phyloP scores from a whole-genome alignment of 805 yeast species.

The Candida incommunis region DNA sequence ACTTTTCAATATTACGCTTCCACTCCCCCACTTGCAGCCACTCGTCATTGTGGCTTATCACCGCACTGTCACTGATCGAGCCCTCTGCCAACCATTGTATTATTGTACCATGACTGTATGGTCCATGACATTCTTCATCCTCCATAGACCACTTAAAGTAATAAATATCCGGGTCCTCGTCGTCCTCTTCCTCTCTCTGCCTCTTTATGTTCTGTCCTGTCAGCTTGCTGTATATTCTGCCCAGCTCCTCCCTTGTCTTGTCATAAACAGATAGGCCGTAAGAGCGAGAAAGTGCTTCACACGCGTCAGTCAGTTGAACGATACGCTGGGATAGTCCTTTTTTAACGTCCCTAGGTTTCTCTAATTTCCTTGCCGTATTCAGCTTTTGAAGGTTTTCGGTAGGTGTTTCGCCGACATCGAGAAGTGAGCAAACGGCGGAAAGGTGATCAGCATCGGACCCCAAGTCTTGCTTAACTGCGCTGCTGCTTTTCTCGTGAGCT shows the following conservation, averaged over 20 bases:
- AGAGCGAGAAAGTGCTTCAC: background rate
- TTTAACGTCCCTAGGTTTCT: conserved; percentile 6
- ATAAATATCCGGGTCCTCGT: conserved; percentile 26
- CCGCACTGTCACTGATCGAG: background rate
- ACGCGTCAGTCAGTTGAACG: conserved; percentile 2
- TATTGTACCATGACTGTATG: conserved; percentile 35
- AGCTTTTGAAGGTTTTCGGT: conserved; percentile 38
- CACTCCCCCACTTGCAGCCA: background rate
- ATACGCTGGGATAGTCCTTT: background rate
- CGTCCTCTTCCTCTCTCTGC: conserved; percentile 7
- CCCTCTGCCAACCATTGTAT: conserved; percentile 26
- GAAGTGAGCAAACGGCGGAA: conserved; percentile 9
- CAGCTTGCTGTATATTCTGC: background rate
- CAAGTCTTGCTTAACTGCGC: conserved; percentile 5
- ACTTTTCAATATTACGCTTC: background rate
- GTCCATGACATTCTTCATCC: conserved; percentile 34
- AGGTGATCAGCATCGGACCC: conserved; percentile 4
- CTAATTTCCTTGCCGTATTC: conserved; percentile 14
- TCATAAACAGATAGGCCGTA: background rate
- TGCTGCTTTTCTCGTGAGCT: conserved; percentile 17
- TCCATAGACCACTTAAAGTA: conserved; percentile 33
- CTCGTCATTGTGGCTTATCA: background rate
- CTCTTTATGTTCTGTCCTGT: background rate
- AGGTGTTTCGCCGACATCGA: conserved; percentile 48
- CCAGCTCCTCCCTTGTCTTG: background rate